A percentile compares a stretch with the other conserved stretches of the same genome.
Conservation (phyloP, 768 basidiomycete genomes). For the Pleurotus djamor region DNA sequence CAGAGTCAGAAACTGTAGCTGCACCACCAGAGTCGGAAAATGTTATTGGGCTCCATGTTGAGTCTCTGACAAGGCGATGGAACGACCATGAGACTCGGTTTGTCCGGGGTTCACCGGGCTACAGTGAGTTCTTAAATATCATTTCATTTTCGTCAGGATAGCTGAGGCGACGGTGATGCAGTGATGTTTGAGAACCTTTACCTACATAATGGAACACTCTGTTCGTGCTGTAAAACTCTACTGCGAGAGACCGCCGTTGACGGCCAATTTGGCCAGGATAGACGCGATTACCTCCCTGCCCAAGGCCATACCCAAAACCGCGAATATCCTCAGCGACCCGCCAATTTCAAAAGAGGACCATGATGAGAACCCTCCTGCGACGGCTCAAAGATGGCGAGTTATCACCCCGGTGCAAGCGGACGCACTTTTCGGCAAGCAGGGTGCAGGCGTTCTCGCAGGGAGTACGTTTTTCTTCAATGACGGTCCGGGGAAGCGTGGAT, state of each 20-base stretch:
- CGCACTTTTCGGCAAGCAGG: not conserved
- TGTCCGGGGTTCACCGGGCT: not conserved
- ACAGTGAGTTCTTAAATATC: not conserved
- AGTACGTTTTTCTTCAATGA: slow-evolving; percentile 7
- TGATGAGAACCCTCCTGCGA: not conserved
- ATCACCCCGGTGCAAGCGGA: slow-evolving; percentile 3
- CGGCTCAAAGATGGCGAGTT: slow-evolving; percentile 2
- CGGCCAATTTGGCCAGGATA: not conserved
- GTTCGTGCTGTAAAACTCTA: not conserved
- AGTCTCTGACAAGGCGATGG: not conserved
- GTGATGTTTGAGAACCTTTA: slow-evolving; percentile 8
- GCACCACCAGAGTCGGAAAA: not conserved
- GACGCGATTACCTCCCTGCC: not conserved
- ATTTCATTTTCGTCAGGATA: not conserved
- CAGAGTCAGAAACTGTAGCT: not conserved
- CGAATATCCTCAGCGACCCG: not conserved
- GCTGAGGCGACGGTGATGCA: not conserved
- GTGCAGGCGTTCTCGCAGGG: slow-evolving; percentile 1
- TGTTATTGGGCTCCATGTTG: not conserved
- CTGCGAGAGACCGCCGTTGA: not conserved
- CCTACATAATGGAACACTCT: slow-evolving; percentile 2
- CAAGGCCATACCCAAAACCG: not conserved
- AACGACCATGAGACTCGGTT: slow-evolving; percentile 2
- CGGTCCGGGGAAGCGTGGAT: not conserved
- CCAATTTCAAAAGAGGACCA: not conserved